Conservation (phyloP, 345 rosid species). For the Rhodomyrtus tomentosa region DNA sequence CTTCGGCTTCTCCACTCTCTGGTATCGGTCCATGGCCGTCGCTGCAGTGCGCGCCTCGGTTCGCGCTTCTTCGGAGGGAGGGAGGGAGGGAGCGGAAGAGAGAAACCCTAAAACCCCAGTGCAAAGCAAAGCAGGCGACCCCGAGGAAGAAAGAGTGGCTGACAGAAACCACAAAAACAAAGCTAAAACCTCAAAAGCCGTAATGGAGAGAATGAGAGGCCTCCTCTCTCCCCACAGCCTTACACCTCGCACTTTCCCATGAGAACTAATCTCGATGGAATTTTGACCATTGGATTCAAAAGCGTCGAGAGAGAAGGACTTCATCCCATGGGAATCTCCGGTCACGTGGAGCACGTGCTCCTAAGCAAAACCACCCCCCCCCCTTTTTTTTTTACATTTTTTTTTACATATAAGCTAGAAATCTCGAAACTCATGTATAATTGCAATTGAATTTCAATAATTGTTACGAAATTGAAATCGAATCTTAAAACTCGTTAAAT, state of each 20-base stretch:
- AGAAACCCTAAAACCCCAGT: constrained; percentile 41
- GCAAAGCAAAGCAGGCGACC: not conserved
- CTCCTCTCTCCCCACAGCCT: not conserved
- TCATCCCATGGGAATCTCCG: too few relatives aligned
- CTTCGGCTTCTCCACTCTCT: constrained; percentile 77
- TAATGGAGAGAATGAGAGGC: not conserved
- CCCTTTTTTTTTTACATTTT: too few relatives aligned
- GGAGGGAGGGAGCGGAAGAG: not conserved
- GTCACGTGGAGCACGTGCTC: too few relatives aligned
- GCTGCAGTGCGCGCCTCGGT: not conserved
- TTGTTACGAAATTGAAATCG: too few relatives aligned
- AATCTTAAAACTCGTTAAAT: too few relatives aligned
- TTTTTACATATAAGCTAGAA: too few relatives aligned
- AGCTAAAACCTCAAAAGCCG: not conserved
- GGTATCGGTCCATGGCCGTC: constrained; percentile 66
- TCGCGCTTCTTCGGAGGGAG: constrained; percentile 1
- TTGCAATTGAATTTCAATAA: too few relatives aligned
- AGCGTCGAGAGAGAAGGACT: too few relatives aligned
- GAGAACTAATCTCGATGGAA: not conserved
- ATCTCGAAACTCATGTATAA: too few relatives aligned
- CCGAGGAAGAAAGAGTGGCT: not conserved
- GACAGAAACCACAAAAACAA: not conserved
- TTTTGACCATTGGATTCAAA: not conserved
- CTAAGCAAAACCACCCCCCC: too few relatives aligned
- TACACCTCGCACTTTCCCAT: not conserved